Evolutionary conservation across 2,329 filamentous ascomycete species (phyloP), one percentile per base, ranked within the genome.

Genomic region (Neophaeococcomyces mojaviensis): DNA sequence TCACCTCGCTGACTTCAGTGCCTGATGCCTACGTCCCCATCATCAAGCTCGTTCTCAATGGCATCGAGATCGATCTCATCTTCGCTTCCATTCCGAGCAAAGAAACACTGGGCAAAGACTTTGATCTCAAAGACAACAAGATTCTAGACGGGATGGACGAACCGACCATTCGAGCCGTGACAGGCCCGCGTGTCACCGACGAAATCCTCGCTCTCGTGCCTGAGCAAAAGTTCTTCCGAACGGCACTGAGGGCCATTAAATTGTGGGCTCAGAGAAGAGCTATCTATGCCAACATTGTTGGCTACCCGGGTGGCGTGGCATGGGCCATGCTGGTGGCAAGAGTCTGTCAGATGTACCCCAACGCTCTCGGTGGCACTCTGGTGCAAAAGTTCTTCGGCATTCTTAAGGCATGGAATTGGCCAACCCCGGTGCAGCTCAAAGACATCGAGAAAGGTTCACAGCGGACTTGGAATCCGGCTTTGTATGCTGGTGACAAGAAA

Each of bases 281-380:
- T 19, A 88, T 97, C 39, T 97, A 97, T 62, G 88, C 88, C 53
- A 96, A 96, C 59, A 89, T 97, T 53, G 88, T 95, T 66, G 92
- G 92, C 20, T 98, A 92, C 56, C 92, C 92, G 2, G 92, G 92
- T 57, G 92, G 92, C 67, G 89, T 98, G 33, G 92, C 92, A 4
- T 98, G 90, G 88, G 92, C 90, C 10, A 96, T 98, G 85, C 77
- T 98, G 60, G 89, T 97, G 22, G 92, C 92, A 42, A 79, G 92
- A 53, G 86, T 97, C 34, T 97, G 92, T 65, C 92, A 98, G 65
- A 77, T 98, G 13, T 98, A 97, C 59, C 92, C 92, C 12, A 88
- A 88, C 61, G 92, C 92, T 5, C 86, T 88, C 7, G 86, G 86
- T 15, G 87, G 89, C 1, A 85, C 88, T 19, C 83, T 98, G 46